Conservation (phyloP, 257 asterid species). For the Solanum pennellii region DNA sequence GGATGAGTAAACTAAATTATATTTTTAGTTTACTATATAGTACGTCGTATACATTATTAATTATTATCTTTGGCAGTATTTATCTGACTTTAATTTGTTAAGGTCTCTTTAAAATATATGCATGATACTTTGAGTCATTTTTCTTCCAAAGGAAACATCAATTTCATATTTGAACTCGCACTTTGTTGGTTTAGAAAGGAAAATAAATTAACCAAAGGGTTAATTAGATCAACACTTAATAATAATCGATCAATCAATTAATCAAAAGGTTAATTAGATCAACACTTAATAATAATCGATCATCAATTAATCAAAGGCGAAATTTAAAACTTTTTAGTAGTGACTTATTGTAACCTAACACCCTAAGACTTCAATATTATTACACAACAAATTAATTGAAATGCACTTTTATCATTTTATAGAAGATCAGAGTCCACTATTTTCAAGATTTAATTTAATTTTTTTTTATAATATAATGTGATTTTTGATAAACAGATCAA, state of each 20-base stretch:
- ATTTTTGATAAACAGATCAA: background rate
- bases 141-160: background rate
- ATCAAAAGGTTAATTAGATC: background rate
- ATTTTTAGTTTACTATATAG: background rate
- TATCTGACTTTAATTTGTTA: background rate
- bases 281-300: background rate
- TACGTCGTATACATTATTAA: background rate
- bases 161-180: background rate
- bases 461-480: no score
- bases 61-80: background rate
- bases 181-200: background rate
- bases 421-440: background rate
- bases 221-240: background rate
- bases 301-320: rapidly evolving
- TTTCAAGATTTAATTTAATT: background rate
- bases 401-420: background rate
- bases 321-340: no score
- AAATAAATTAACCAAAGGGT: background rate
- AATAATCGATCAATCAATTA: background rate
- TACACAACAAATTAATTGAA: background rate
- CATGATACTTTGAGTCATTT: background rate
- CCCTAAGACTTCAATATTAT: background rate
- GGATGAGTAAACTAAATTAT: background rate
- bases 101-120: background rate
- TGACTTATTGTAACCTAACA: background rate